Evolutionary conservation across 2,329 filamentous ascomycete species (phyloP).

Genomic region (Mariannaea sp.): DNA sequence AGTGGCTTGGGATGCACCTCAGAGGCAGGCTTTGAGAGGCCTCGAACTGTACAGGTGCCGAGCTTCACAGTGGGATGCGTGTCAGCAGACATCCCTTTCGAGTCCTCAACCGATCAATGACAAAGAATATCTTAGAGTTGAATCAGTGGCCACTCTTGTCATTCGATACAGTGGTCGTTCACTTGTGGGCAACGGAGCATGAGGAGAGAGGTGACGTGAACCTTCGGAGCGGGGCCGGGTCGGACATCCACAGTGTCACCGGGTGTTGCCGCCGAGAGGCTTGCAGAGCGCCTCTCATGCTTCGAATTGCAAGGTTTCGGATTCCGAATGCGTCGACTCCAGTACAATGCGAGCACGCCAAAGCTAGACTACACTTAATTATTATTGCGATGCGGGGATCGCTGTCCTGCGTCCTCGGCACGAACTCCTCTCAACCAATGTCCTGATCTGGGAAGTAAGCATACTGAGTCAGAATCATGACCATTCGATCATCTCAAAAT

Average conservation of each 20-base stretch:
- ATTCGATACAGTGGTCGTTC: background rate
- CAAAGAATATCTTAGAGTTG: too few relatives aligned
- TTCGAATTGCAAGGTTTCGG: too few relatives aligned
- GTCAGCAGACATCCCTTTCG: background rate
- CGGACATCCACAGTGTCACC: background rate
- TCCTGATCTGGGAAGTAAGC: background rate
- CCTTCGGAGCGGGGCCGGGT: slow-evolving; percentile 13
- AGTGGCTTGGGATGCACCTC: slow-evolving; percentile 46
- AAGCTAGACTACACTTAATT: too few relatives aligned
- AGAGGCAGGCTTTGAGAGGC: slow-evolving; percentile 30
- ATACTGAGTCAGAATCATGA: background rate
- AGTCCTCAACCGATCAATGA: background rate
- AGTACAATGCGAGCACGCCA: too few relatives aligned
- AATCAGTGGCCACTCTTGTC: background rate
- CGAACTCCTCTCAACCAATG: too few relatives aligned
- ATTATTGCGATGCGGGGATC: too few relatives aligned
- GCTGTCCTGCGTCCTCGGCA: too few relatives aligned
- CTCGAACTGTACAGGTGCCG: slow-evolving; percentile 33
- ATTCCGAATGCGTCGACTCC: too few relatives aligned
- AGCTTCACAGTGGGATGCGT: slow-evolving; percentile 21
- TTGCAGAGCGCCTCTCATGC: too few relatives aligned
- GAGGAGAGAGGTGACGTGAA: slow-evolving; percentile 2
- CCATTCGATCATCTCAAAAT: slow-evolving; percentile 15
- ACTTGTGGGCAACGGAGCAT: background rate
- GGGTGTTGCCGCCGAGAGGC: background rate